phyloP scores from a whole-genome alignment of 192 early-diverging fungal genomes.

The Coemansia sp. region DNA sequence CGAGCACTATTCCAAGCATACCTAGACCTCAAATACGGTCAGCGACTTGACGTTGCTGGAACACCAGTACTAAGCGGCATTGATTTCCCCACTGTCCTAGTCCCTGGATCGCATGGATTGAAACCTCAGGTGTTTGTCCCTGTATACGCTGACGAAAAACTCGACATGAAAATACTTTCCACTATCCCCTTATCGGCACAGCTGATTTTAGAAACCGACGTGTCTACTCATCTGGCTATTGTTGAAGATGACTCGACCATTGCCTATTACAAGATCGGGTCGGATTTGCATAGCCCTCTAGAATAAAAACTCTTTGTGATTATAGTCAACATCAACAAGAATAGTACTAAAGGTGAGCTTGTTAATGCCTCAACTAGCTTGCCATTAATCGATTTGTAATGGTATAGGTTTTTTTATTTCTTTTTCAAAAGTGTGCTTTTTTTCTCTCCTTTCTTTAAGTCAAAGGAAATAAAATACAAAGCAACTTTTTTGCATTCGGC shows the following conservation, averaged over 20 bases:
- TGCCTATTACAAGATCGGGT: constrained; percentile 30
- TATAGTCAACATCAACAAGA: not conserved
- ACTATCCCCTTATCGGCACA: not conserved
- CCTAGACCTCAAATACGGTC: constrained; percentile 45
- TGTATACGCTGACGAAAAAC: constrained; percentile 21
- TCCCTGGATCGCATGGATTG: not conserved
- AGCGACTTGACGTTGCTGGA: not conserved
- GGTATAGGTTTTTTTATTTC: not conserved
- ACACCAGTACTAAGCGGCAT: not conserved
- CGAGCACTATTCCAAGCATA: constrained; percentile 41
- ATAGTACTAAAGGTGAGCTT: not conserved
- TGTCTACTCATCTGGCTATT: constrained; percentile 30
- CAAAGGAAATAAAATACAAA: too few relatives aligned
- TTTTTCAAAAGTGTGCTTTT: not conserved
- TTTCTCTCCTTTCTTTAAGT: not conserved
- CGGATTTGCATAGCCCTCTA: not conserved
- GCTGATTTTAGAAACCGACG: not conserved
- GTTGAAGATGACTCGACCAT: constrained; percentile 42
- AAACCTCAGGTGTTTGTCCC: constrained; percentile 29
- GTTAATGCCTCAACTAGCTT: too few relatives aligned
- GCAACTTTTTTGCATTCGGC: too few relatives aligned
- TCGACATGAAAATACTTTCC: constrained; percentile 5
- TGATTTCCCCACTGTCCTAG: constrained; percentile 13
- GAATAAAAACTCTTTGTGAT: not conserved
- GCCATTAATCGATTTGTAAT: not conserved